phyloP scores from a whole-genome alignment of 768 basidiomycete genomes.

The Boletus speciosus region DNA sequence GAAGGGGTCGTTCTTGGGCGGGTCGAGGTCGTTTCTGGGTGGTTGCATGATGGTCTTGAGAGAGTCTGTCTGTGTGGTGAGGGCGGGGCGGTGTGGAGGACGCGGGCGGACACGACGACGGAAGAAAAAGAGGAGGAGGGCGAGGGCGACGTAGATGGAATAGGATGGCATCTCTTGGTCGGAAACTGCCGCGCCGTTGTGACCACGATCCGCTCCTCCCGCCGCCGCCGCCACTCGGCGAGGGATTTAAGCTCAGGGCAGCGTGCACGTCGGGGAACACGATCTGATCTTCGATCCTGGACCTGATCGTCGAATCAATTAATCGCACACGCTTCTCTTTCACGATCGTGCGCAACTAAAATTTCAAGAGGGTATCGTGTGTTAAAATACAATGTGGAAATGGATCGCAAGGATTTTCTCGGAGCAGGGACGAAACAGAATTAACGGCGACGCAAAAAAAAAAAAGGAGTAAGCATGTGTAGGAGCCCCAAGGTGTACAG shows the following conservation, averaged over 20 bases:
- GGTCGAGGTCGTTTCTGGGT: conserved; percentile 52
- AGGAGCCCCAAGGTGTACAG: conserved; percentile 19
- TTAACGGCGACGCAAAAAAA: conserved; percentile 4
- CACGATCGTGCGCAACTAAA: neutral
- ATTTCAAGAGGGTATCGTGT: conserved; percentile 14
- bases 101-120: conserved; percentile 6
- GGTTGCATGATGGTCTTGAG: conserved; percentile 72
- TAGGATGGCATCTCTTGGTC: conserved; percentile 7
- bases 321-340: neutral
- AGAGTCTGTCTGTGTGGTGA: conserved; percentile 20
- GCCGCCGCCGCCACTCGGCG: conserved; percentile 1
- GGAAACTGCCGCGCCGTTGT: conserved; percentile 13
- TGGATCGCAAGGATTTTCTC: neutral
- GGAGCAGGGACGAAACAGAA: conserved; percentile 7
- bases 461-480: conserved; percentile 10
- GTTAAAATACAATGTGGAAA: conserved; percentile 15
- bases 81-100: conserved; percentile 4
- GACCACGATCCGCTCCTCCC: neutral
- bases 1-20: conserved; percentile 78
- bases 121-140: conserved; percentile 28
- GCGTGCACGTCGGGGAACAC: conserved; percentile 18
- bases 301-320: conserved; percentile 30
- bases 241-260: neutral
- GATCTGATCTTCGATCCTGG: conserved; percentile 31
- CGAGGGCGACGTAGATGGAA: conserved; percentile 29